These are phyloP conservation scores for Fusarium sacchari DNA, from an alignment of 2,329 filamentous ascomycete genomes.

Conservation along the genomic window DNA sequence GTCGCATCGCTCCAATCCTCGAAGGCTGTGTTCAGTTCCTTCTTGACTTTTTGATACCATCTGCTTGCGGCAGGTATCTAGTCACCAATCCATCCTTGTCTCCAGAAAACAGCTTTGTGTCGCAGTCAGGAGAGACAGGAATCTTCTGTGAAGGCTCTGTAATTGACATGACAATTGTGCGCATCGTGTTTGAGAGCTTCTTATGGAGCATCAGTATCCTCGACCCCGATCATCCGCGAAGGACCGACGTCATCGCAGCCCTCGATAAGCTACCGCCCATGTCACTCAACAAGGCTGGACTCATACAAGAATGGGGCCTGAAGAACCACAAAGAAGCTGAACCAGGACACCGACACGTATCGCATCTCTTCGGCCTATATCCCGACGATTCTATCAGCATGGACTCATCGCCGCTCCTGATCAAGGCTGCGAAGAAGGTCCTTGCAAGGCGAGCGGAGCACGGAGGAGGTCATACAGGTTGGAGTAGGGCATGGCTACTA, in stretches of 20 bases:
- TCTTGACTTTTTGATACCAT: slow-evolving; percentile 49
- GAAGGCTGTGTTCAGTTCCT: slow-evolving; percentile 51
- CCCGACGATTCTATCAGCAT: slow-evolving; percentile 50
- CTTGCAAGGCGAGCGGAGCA: slow-evolving; percentile 45
- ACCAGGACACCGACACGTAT: slow-evolving; percentile 61
- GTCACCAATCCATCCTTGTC: slow-evolving; percentile 43
- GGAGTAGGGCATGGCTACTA: slow-evolving; percentile 62
- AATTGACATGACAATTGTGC: slow-evolving; percentile 37
- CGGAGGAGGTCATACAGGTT: slow-evolving; percentile 60
- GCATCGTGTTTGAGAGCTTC: slow-evolving; percentile 36
- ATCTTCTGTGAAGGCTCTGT: slow-evolving; percentile 43
- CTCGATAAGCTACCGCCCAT: slow-evolving; percentile 18
- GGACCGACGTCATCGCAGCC: background rate
- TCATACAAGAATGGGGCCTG: slow-evolving; percentile 54
- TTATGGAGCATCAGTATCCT: slow-evolving; percentile 24
- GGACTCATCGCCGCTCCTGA: slow-evolving; percentile 30
- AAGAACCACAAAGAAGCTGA: slow-evolving; percentile 53
- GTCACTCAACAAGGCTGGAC: slow-evolving; percentile 19
- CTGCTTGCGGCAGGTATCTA: slow-evolving; percentile 41
- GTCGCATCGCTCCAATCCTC: slow-evolving; percentile 45
- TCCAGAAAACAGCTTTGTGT: slow-evolving; percentile 40
- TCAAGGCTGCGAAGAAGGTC: slow-evolving; percentile 43
- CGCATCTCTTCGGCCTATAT: slow-evolving; percentile 60
- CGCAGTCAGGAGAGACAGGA: slow-evolving; percentile 11
- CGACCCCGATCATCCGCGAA: slow-evolving; percentile 4